Evolutionary conservation across 305 asterid species (phyloP), one percentile per base, ranked within the genome.

Genomic region (Fraxinus albicans): DNA sequence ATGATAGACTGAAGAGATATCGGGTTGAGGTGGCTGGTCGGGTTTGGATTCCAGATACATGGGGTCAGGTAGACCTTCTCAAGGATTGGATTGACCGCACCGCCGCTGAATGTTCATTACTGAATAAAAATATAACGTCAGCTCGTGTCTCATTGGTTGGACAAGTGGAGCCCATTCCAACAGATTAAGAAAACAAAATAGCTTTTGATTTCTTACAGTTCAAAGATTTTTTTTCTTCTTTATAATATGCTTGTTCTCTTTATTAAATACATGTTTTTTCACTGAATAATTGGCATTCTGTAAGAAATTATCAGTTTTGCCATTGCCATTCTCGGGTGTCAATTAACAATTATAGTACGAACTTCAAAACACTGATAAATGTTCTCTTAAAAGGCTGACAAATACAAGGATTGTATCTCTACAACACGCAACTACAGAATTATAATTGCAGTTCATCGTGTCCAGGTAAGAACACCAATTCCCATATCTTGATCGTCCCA

Each of bases 61-160:
- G 95, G 93, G 95, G 91, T 0, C 89, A 90, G 79, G 97, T 91
- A 83, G 85, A 82, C 35, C 80, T 90, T 34, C 92, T 93, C 17
- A 86, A 93, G 78, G 94, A 89, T 47, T 93, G 95, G 95, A 87
- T 90, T 36, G 97, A 93, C 15, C 87, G 92, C 25, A 80, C 90
- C 72, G 89, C 83, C 13, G 89, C 88, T 31, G 95, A 93, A 63
- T 84, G 88, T 3, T 74, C 89, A 4, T 50, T 87, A 47, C 73
- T 82, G 89, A 88, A 82, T 58, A 82, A 67, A 21, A 85, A 81
- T 9, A 86, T 90, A 38, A 86, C 88, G 87, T 89, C 90, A 21
- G 95, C 95, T 9, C 83, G 94, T 15, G 90, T 86, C 3, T 89
- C 94, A 34, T 72, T 93, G 89, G 79, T 87, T 74, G 88, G 79